phyloP scores from a whole-genome alignment of 139 green algal genomes.

The Chlorella sp. region DNA sequence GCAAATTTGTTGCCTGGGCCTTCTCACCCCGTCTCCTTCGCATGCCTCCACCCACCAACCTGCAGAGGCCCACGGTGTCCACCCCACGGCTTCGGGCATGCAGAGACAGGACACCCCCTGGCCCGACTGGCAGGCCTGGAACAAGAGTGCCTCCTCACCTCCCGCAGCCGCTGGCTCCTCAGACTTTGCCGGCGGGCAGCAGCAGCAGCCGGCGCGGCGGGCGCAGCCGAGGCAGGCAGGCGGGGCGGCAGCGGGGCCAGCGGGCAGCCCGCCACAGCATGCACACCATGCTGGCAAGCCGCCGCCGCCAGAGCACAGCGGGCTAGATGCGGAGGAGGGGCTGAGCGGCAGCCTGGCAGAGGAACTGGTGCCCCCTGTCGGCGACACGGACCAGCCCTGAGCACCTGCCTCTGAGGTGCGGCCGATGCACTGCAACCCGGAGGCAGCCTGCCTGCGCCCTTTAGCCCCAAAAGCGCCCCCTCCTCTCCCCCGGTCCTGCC shows the following conservation, averaged over 20 bases:
- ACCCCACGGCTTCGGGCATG: background rate
- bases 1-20: background rate
- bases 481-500: no score
- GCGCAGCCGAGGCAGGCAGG: background rate
- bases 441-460: no score
- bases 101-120: constrained; percentile 11
- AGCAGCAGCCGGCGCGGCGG: background rate
- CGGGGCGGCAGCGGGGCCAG: background rate
- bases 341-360: background rate
- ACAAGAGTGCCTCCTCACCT: background rate
- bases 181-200: background rate
- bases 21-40: background rate
- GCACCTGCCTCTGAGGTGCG: background rate
- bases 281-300: constrained; percentile 6
- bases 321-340: background rate
- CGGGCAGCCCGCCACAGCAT: background rate
- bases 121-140: background rate
- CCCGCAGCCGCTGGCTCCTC: background rate
- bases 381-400: background rate
- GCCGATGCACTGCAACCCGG: no score
- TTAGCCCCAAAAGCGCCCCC: no score
- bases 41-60: background rate
- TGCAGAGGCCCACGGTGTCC: background rate
- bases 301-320: background rate
- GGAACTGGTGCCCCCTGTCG: background rate